These are phyloP conservation scores for Trichoderma asperellum DNA, from an alignment of 2,329 filamentous ascomycete species.

Conservation along the genomic window DNA sequence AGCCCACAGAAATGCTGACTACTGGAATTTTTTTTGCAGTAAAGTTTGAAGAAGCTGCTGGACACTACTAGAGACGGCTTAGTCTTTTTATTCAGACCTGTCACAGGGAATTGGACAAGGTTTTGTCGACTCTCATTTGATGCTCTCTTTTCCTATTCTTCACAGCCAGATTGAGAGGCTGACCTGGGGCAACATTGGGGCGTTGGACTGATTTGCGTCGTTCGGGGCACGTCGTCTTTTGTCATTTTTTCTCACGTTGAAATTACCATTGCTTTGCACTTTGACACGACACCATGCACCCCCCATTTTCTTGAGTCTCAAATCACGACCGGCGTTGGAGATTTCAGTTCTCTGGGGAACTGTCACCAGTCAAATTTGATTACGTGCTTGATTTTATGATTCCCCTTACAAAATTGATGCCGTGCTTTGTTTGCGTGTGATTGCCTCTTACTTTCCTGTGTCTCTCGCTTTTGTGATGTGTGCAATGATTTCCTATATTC, in stretches of 20 bases:
- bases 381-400: conserved; percentile 29
- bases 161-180: conserved; percentile 32
- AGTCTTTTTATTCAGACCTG: conserved; percentile 14
- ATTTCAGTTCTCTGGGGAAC: conserved; percentile 44
- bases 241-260: conserved; percentile 36
- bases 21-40: conserved; percentile 22
- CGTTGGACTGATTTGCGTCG: conserved; percentile 38
- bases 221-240: conserved; percentile 31
- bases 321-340: conserved; percentile 49
- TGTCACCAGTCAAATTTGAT: conserved; percentile 44
- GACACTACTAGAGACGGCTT: conserved; percentile 22
- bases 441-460: conserved; percentile 20
- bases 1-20: conserved; percentile 16
- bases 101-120: conserved; percentile 29
- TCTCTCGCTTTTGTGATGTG: conserved; percentile 22
- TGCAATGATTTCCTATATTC: not conserved
- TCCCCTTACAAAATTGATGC: conserved; percentile 25
- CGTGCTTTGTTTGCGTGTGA: conserved; percentile 26
- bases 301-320: conserved; percentile 40
- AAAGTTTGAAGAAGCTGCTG: conserved; percentile 28
- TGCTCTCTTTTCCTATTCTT: conserved; percentile 35
- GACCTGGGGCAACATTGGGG: conserved; percentile 37
- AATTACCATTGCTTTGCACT: conserved; percentile 39
- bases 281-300: conserved; percentile 38
- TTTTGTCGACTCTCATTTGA: conserved; percentile 33